Base-by-base conservation (phyloP, 192 early-diverging fungal species). In the Neocallimastix lanati region DNA sequence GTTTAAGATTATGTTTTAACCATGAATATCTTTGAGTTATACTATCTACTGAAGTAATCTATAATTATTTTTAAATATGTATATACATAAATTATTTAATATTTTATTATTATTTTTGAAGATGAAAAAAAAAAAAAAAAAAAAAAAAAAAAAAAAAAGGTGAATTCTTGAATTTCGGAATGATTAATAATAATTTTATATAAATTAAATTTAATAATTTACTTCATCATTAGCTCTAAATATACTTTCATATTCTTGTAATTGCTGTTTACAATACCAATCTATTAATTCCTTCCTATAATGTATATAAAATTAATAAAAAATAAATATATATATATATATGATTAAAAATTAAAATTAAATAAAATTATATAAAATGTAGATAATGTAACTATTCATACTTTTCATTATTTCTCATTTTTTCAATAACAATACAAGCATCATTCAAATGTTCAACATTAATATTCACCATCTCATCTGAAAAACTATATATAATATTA, bases 1-100 rank as follows among this genome's bases (percentile, higher is more conserved):
- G 91, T 82, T 94, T 94, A 40, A 98, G 82, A n/a, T 93, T 85
- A 28, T 96, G 88, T 79, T 96, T 93, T 33, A 99, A 84, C 93
- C 95, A 98, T 6, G 96, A 93, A 83, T 96, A 98, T 29, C 97
- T 87, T 29, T 95, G 86, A 11, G 93, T 92, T 0, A 94, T 90
- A 76, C 95, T 91, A 77, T 93, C 94, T 1, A 99, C 83, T 30
- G 91, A 91, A n/a, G 94, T 86, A 18, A 93, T 93, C 84, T 97
- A 76, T 90, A 88, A 38, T 84, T 81, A 25, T 30, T n/a, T n/a
- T n/a, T n/a, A 35, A 29, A 50, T 28, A 81, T 21, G 16, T 50
- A 81, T 13, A 28, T 80, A n/a, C 16, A 28, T 30, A 11, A 81
- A 81, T 29, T 38, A 18, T 18, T 28, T n/a, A n/a, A n/a, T n/a